phyloP scores from a whole-genome alignment of 1,139 yeast genomes.

The Hanseniaspora gamundiae region DNA sequence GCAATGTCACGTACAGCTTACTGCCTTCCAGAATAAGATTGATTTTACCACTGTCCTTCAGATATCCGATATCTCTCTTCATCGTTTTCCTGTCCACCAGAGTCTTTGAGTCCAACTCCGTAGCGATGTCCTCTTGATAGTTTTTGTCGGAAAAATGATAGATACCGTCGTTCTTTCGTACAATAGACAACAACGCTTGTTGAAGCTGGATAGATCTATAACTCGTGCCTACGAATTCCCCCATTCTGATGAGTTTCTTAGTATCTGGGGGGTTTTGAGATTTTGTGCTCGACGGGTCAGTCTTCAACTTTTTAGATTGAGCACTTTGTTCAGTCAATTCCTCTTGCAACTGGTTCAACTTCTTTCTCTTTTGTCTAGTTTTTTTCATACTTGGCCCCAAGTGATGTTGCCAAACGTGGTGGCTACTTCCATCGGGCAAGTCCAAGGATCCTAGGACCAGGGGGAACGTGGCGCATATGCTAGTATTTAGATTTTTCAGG shows the following conservation, averaged over 20 bases:
- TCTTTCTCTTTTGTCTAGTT: background rate
- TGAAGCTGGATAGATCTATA: constrained; percentile 23
- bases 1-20: constrained; percentile 4
- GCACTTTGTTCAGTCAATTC: background rate
- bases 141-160: constrained; percentile 20
- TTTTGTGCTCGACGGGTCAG: background rate
- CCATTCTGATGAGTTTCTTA: constrained; percentile 12
- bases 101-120: constrained; percentile 18
- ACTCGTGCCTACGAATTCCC: constrained; percentile 23
- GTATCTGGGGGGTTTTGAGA: background rate
- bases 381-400: background rate
- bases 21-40: constrained; percentile 1
- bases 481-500: background rate
- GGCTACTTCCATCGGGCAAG: background rate
- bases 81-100: constrained; percentile 23
- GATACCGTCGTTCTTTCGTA: constrained; percentile 20
- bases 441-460: background rate
- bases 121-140: constrained; percentile 19
- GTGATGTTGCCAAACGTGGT: background rate
- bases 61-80: constrained; percentile 19
- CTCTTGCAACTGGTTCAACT: background rate
- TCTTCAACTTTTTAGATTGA: background rate
- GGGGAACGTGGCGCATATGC: background rate
- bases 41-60: constrained; percentile 16
- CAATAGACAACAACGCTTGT: constrained; percentile 20